These are phyloP conservation scores for Suillus americanus DNA, from an alignment of 768 basidiomycete genomes.

Conservation along the genomic window DNA sequence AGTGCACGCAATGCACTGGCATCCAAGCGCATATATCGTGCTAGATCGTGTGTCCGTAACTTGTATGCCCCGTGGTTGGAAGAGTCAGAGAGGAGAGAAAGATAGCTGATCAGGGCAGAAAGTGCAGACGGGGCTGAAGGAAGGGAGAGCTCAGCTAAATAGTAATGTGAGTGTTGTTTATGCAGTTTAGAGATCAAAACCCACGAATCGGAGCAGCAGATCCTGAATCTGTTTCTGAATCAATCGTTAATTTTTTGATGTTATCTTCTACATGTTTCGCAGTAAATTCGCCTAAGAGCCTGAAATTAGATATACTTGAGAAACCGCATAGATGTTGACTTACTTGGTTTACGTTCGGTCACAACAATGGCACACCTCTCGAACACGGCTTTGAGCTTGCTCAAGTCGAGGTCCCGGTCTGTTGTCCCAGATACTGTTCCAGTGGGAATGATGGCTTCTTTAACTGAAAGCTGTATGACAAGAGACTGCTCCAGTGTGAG, in stretches of 20 bases:
- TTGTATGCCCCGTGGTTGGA: slow-evolving; percentile 79
- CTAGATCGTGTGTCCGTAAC: slow-evolving; percentile 84
- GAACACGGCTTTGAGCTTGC: slow-evolving; percentile 81
- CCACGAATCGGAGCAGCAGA: not conserved
- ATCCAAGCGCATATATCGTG: slow-evolving; percentile 94
- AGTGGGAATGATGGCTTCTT: slow-evolving; percentile 85
- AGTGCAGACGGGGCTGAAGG: slow-evolving; percentile 79
- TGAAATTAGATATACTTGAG: not conserved
- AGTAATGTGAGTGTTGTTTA: slow-evolving; percentile 1
- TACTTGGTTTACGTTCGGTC: slow-evolving; percentile 87
- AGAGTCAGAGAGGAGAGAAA: slow-evolving; percentile 74
- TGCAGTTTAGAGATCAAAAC: not conserved
- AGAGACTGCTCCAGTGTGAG: slow-evolving; percentile 59
- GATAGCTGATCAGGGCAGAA: slow-evolving; percentile 79
- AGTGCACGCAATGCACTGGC: slow-evolving; percentile 91
- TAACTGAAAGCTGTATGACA: slow-evolving; percentile 94
- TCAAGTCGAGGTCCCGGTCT: slow-evolving; percentile 84
- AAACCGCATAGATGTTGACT: slow-evolving; percentile 20
- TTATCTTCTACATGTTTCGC: slow-evolving; percentile 80
- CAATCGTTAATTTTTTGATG: slow-evolving; percentile 43
- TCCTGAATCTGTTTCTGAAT: not conserved
- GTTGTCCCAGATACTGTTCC: slow-evolving; percentile 72
- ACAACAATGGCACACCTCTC: slow-evolving; percentile 90
- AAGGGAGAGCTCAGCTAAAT: slow-evolving; percentile 73
- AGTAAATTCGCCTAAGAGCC: slow-evolving; percentile 73